phyloP scores from a whole-genome alignment of 805 yeast genomes.

The Cyberlindnera mississippiensis region DNA sequence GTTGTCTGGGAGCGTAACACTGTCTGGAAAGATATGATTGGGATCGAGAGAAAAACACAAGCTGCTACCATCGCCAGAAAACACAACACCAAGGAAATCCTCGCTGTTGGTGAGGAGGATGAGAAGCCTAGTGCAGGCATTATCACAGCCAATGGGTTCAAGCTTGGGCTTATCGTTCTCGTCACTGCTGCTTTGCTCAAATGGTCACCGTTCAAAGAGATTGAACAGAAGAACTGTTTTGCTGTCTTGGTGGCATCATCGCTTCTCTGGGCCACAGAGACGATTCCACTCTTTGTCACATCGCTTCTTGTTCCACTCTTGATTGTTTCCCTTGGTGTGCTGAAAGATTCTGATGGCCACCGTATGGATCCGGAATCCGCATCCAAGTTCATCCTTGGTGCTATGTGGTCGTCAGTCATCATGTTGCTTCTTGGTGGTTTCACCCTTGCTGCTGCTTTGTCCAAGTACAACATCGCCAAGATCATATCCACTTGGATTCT shows the following conservation, averaged over 20 bases:
- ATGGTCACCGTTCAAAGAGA: constrained; percentile 52
- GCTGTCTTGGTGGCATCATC: constrained; percentile 82
- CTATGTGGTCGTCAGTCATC: constrained; percentile 96
- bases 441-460: constrained; percentile 89
- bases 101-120: constrained; percentile 27
- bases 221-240: constrained; percentile 71
- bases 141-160: constrained; percentile 36
- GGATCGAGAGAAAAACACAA: constrained; percentile 80
- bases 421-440: constrained; percentile 90
- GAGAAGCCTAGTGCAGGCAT: constrained; percentile 21
- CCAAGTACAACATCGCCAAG: constrained; percentile 87
- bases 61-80: constrained; percentile 51
- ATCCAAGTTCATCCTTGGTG: constrained; percentile 63
- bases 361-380: constrained; percentile 70
- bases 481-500: constrained; percentile 77
- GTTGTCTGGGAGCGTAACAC: constrained; percentile 97
- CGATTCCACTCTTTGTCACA: constrained; percentile 88
- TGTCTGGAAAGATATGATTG: constrained; percentile 96
- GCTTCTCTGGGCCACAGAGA: constrained; percentile 91
- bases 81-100: constrained; percentile 20
- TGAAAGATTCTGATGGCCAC: constrained; percentile 50
- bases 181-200: constrained; percentile 43
- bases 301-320: constrained; percentile 79
- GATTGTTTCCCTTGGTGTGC: constrained; percentile 66
- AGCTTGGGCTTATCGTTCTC: constrained; percentile 42